Conservation (phyloP, 768 basidiomycete genomes). For the Termitomyces sp. region DNA sequence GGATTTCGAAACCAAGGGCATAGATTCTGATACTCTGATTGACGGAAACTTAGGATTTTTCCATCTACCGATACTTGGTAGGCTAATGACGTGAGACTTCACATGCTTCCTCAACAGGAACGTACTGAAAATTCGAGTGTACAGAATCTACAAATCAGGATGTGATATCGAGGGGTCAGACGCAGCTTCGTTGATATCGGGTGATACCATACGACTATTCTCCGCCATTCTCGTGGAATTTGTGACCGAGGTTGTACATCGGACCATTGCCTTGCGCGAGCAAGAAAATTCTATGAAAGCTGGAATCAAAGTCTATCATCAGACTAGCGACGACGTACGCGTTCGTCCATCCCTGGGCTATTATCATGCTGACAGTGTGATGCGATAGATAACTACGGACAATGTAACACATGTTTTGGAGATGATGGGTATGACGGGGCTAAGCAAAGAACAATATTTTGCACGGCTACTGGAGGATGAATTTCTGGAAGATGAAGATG, state of each 20-base stretch:
- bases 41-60: slow-evolving; percentile 43
- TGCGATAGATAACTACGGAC: slow-evolving; percentile 32
- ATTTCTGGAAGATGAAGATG: too few relatives aligned
- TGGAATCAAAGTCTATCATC: slow-evolving; percentile 56
- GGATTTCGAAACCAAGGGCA: slow-evolving; percentile 34
- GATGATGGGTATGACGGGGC: slow-evolving; percentile 33
- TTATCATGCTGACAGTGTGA: neutral
- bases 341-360: neutral
- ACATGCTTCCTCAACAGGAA: neutral
- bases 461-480: slow-evolving; percentile 24
- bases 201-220: slow-evolving; percentile 40
- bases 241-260: slow-evolving; percentile 42
- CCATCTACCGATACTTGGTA: slow-evolving; percentile 32
- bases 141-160: slow-evolving; percentile 18
- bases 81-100: slow-evolving; percentile 30
- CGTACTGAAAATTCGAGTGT: neutral
- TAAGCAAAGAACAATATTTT: slow-evolving; percentile 37
- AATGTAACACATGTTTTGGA: slow-evolving; percentile 46
- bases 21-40: slow-evolving; percentile 38
- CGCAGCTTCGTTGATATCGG: slow-evolving; percentile 35
- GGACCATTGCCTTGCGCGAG: slow-evolving; percentile 48
- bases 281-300: slow-evolving; percentile 54
- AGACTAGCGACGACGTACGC: slow-evolving; percentile 35
- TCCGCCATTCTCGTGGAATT: slow-evolving; percentile 43
- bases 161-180: slow-evolving; percentile 14